Evolutionary conservation across 2,329 filamentous ascomycete species (phyloP).

Genomic region (Pseudogymnoascus sp.): DNA sequence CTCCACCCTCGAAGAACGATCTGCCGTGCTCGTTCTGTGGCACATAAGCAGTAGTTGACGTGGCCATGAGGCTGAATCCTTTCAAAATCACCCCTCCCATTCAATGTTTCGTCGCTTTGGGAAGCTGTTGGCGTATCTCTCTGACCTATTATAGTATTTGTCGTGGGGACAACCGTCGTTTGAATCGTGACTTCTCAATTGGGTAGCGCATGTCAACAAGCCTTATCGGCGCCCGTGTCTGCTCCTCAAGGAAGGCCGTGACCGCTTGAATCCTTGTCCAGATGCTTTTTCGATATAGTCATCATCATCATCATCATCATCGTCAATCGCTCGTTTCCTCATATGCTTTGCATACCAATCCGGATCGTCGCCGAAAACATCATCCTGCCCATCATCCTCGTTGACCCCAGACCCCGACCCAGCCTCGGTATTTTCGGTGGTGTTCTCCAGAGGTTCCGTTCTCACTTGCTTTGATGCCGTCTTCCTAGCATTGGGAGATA

Average conservation of each 20-base stretch:
- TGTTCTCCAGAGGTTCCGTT: neutral
- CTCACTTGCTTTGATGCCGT: neutral
- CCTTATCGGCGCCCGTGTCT: neutral
- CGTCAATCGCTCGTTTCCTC: neutral
- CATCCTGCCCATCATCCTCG: neutral
- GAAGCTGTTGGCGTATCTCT: neutral
- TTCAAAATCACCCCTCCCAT: neutral
- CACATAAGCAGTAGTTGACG: neutral
- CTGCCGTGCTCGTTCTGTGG: neutral
- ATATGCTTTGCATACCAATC: neutral
- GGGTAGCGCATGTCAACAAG: neutral
- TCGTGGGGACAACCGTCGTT: neutral
- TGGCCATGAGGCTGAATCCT: neutral
- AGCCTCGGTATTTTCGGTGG: neutral
- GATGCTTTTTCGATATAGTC: neutral
- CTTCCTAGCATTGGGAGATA: neutral
- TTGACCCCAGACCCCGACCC: neutral
- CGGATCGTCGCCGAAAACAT: neutral
- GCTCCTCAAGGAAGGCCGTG: neutral
- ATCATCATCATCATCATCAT: neutral
- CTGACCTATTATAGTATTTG: neutral
- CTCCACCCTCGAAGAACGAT: neutral
- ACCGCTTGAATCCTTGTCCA: neutral
- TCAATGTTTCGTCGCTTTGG: neutral
- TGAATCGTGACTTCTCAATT: neutral